Conservation (phyloP, 2,329 filamentous ascomycete genomes). For the Fusarium sp. region DNA sequence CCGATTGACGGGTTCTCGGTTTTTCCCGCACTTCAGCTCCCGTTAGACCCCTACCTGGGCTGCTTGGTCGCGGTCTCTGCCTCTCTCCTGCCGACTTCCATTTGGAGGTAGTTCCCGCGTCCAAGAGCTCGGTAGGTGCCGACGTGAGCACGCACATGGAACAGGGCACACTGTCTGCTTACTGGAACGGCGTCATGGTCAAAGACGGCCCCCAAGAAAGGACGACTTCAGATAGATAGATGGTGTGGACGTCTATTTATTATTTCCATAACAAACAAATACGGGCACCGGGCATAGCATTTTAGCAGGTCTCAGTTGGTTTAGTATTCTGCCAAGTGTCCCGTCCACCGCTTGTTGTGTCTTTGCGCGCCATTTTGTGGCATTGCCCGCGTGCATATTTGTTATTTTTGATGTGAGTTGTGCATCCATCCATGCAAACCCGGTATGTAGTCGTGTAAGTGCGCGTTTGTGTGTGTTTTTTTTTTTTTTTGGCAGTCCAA, state of each 20-base stretch:
- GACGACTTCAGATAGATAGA: background rate
- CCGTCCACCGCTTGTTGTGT: slow-evolving; percentile 11
- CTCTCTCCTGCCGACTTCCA: background rate
- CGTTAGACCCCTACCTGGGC: background rate
- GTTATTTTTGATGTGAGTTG: slow-evolving; percentile 27
- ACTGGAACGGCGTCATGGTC: slow-evolving; percentile 20
- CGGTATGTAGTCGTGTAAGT: slow-evolving; percentile 5
- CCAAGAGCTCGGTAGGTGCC: slow-evolving; percentile 26
- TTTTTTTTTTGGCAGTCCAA: background rate
- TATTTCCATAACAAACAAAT: slow-evolving; percentile 2
- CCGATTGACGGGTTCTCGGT: slow-evolving; percentile 3
- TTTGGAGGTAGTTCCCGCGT: slow-evolving; percentile 3
- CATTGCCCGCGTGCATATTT: slow-evolving; percentile 28
- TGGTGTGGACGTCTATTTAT: background rate
- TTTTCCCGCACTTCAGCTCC: slow-evolving; percentile 6
- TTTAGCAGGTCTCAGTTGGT: background rate
- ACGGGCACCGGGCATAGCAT: background rate
- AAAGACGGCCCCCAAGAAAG: slow-evolving; percentile 10
- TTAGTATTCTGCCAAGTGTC: background rate
- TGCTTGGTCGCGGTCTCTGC: background rate
- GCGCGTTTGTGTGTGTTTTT: background rate
- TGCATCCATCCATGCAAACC: slow-evolving; percentile 19
- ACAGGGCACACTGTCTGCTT: slow-evolving; percentile 18
- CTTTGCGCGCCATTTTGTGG: slow-evolving; percentile 23
- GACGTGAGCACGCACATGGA: slow-evolving; percentile 14